Evolutionary conservation across 2,329 filamentous ascomycete species (phyloP).

Genomic region (Fusarium redolens): DNA sequence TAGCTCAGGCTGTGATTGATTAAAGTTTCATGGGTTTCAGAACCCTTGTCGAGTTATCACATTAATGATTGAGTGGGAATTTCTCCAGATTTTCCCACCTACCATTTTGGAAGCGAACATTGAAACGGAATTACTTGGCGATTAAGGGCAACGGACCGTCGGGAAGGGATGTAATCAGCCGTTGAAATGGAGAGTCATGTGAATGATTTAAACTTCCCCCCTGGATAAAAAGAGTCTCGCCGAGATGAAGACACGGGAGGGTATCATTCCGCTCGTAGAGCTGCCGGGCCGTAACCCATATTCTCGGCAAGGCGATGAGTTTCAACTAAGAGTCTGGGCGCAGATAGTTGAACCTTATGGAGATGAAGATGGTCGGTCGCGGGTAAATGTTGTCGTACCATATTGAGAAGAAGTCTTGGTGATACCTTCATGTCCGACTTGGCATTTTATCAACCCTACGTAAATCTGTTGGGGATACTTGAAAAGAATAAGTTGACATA

Average conservation of each 20-base stretch:
- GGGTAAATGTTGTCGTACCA: background rate
- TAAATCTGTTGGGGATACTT: fast-evolving
- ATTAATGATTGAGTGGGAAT: background rate
- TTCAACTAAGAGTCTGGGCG: background rate
- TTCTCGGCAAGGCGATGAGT: background rate
- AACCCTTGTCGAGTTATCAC: background rate
- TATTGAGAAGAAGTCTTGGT: background rate
- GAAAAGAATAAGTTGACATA: background rate
- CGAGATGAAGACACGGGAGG: background rate
- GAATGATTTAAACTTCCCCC: background rate
- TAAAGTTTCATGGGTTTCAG: conserved; percentile 8
- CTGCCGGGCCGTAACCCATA: background rate
- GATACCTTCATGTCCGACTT: background rate
- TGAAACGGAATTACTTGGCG: background rate
- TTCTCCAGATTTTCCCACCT: conserved; percentile 26
- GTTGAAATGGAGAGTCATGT: background rate
- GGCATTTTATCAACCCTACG: fast-evolving
- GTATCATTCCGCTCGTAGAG: background rate
- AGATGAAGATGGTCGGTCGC: background rate
- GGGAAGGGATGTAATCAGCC: background rate
- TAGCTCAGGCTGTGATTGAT: background rate
- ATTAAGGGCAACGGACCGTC: background rate
- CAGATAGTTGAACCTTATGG: background rate
- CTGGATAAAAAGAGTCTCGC: background rate
- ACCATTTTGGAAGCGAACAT: background rate